Percentiles rank a stretch among this genome's conserved stretches.
These are phyloP conservation scores for Linnemannia exigua DNA, from an alignment of 192 early-diverging fungal genomes.

Conservation along the genomic window DNA sequence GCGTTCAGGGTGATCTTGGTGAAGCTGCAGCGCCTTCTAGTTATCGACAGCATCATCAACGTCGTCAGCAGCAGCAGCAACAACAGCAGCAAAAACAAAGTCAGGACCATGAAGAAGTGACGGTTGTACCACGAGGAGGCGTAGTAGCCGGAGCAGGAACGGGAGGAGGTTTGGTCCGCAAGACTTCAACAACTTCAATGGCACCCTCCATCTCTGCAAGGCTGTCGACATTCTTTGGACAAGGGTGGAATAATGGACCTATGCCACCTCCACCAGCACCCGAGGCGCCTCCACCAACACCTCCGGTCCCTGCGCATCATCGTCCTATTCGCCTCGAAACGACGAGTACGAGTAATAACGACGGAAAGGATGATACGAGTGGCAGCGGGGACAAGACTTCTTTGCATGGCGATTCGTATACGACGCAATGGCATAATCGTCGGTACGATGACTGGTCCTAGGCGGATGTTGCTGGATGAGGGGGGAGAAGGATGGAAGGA, in stretches of 20 bases:
- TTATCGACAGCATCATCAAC: conserved; percentile 22
- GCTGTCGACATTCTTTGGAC: conserved; percentile 37
- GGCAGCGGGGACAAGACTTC: conserved; percentile 22
- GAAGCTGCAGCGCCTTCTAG: background rate
- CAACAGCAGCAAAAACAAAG: conserved; percentile 7
- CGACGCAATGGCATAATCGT: conserved; percentile 45
- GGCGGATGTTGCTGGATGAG: too few species aligned
- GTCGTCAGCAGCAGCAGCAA: conserved; percentile 20
- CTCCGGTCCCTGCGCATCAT: background rate
- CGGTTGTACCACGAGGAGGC: background rate
- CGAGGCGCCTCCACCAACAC: background rate
- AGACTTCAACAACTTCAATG: conserved; percentile 25
- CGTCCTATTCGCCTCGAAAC: background rate
- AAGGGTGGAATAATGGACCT: conserved; percentile 39
- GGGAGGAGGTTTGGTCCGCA: conserved; percentile 8
- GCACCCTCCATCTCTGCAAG: conserved; percentile 25
- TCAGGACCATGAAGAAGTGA: background rate
- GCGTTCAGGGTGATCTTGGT: background rate
- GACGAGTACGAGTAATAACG: background rate
- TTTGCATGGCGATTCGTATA: conserved; percentile 32
- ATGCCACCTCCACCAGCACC: conserved; percentile 40
- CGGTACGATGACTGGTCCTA: conserved; percentile 44
- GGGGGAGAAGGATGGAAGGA: background rate
- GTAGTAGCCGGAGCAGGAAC: background rate
- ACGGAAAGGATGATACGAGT: background rate